Base-by-base conservation (phyloP, 1,284 basidiomycete species). In the Heterobasidion irregulare region DNA sequence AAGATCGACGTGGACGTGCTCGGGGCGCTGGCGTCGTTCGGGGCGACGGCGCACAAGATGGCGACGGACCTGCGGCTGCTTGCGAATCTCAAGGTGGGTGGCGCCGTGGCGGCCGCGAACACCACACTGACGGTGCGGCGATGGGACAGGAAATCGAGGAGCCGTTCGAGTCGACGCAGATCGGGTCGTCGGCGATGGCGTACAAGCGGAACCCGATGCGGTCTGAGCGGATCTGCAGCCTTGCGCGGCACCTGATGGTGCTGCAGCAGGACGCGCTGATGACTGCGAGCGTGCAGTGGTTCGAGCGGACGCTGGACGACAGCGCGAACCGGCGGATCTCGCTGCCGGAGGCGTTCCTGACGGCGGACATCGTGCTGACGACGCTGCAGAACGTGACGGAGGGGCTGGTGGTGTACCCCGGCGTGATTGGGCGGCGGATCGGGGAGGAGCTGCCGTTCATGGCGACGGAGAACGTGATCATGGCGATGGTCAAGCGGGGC, bases 181-280 rank as follows among this genome's bases (percentile, higher is more conserved):
- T 99, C 63, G 97, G 97, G n/a, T 92, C 89, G 8, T 93, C 90
- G 2, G 95, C 95, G 15, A 99, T 99, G 96, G 96, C 97, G 2
- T 99, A 99, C 84, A 99, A 99, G 77, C 84, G 97, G 58, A 99
- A 99, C 73, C 97, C 97, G 1, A 99, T 99, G 97, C 92, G 97
- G 55, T 95, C 85, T 58, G 97, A 99, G 73, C 89, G 97, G 50
- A 90, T 98, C 53, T 99, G 97, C 78, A 94, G 91, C 64, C 82
- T 99, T 48, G 81, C 96, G 18, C 79, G 97, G 56, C 94, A 97
- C 73, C 75, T 98, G 52, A 92, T 97, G 93, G 84, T 87, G 52
- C 79, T 94, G 60, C 93, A 94, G 67, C 92, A 96, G 72, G 95
- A 97, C 72, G 86, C 93, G 44, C 78, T 97, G 56, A 93, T 93